Evolutionary conservation across 2,329 filamentous ascomycete genomes (phyloP), one percentile per base, ranked within the genome.

Genomic region (Stachybotrys elegans): DNA sequence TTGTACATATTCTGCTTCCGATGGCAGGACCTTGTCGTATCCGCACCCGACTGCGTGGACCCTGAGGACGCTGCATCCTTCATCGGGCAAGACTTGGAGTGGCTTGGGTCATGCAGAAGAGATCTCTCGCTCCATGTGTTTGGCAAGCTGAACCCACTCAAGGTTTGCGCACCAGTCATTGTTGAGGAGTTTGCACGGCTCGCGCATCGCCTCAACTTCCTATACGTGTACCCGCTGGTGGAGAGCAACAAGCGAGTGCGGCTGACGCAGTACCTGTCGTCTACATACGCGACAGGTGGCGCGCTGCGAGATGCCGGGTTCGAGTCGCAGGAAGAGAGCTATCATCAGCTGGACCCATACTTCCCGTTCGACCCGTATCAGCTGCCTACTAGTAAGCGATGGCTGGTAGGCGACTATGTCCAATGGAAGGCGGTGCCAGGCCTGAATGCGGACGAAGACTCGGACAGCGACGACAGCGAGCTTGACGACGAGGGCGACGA

Each of bases 331-430:
- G 86, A 87, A 46, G 88, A 95, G 53, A 82, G 84, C 49, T 85
- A 82, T 57, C 84, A 92, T 57, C 85, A 95, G 63, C 76, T 98
- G 2, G 91, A 97, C 54, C 87, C 90, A 0, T 96, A 95, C 63
- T 98, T 97, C 58, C 93, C 93, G 0, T 98, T 98, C 58, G 93
- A 98, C 60, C 94, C 94, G 3, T 98, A 97, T 63, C 86, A 92
- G 57, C 72, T 98, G 40, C 91, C 91, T 1, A 73, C 82, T 53
- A 96, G 91, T 63, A 89, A 87, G 65, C 78, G 82, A 47, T 97
- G 93, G 94, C 69, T 98, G 12, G 85, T 90, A 49, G 76, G 79
- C 17, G 86, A 94, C 59, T 96, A 95, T 58, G 76, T 92, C 22
- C 75, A 83, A 41, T 96, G 89, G 87, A 79, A 80, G 50, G 78